A percentile compares a stretch with the other conserved stretches of the same genome.
These are phyloP conservation scores for Blastobotrys malaysiensis DNA, from an alignment of 1,139 yeast species.

Conservation along the genomic window DNA sequence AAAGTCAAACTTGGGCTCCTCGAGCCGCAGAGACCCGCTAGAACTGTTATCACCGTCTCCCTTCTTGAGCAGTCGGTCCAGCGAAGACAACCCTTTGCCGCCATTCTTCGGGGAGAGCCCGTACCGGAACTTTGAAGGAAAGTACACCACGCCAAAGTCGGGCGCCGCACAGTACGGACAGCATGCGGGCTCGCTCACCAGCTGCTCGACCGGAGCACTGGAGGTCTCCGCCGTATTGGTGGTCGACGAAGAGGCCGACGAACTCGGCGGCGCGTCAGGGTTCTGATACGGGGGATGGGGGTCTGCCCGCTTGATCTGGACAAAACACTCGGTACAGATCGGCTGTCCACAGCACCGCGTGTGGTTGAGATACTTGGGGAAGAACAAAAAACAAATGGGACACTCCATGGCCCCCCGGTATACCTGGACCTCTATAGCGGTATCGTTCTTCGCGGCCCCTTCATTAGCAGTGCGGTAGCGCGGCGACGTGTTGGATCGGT, in stretches of 20 bases:
- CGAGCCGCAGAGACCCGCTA: neutral
- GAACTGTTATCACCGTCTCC: neutral
- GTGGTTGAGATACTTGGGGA: conserved; percentile 70
- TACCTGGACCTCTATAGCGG: conserved; percentile 38
- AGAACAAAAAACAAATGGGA: conserved; percentile 88
- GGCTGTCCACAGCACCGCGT: conserved; percentile 94
- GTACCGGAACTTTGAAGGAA: conserved; percentile 44
- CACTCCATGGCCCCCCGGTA: conserved; percentile 74
- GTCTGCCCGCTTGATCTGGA: conserved; percentile 86
- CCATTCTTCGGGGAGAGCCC: conserved; percentile 3
- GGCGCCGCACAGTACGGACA: conserved; percentile 94
- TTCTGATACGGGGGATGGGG: conserved; percentile 88
- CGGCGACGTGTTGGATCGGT: conserved; percentile 2
- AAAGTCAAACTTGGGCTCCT: neutral
- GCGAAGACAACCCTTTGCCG: conserved; percentile 1
- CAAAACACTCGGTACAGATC: conserved; percentile 94
- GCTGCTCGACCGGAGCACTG: conserved; percentile 18
- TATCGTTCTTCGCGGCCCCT: neutral
- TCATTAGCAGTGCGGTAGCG: neutral
- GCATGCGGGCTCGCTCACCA: conserved; percentile 80
- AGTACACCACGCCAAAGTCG: conserved; percentile 78
- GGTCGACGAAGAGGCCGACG: conserved; percentile 19
- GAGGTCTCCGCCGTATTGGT: conserved; percentile 7
- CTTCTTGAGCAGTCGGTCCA: neutral
- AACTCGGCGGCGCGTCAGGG: conserved; percentile 17